Evolutionary conservation across 2,329 filamentous ascomycete genomes (phyloP).

Genomic region (Ramichloridium luteum): DNA sequence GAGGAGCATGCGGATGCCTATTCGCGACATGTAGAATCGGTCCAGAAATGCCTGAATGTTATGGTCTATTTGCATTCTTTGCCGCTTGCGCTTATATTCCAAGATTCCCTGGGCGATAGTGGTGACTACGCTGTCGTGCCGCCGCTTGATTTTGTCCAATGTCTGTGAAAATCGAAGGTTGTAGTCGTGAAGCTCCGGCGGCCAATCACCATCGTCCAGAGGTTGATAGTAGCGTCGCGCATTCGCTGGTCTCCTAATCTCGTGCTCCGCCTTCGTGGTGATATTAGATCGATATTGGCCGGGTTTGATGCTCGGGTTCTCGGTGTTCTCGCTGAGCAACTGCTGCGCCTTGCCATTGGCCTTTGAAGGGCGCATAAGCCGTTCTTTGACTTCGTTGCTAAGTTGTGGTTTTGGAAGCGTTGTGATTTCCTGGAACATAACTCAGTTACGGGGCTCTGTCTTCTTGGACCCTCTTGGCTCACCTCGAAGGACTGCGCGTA

Average conservation of each 20-base stretch:
- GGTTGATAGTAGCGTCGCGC: conserved; percentile 67
- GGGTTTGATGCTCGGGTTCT: conserved; percentile 77
- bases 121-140: conserved; percentile 94
- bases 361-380: conserved; percentile 58
- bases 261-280: conserved; percentile 26
- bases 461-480: conserved; percentile 29
- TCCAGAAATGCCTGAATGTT: conserved; percentile 96
- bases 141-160: conserved; percentile 83
- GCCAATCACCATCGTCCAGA: conserved; percentile 89
- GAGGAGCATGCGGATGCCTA: conserved; percentile 97
- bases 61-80: conserved; percentile 96
- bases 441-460: conserved; percentile 24
- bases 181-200: conserved; percentile 85
- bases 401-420: conserved; percentile 67
- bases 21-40: conserved; percentile 98
- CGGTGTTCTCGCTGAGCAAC: conserved; percentile 68
- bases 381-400: conserved; percentile 60
- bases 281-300: conserved; percentile 62
- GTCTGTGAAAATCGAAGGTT: conserved; percentile 83
- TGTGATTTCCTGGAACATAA: conserved; percentile 66
- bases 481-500: conserved; percentile 99
- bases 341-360: conserved; percentile 46
- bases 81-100: conserved; percentile 91
- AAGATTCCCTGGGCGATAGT: conserved; percentile 96
- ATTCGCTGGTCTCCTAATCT: conserved; percentile 1